These are phyloP conservation scores for Conoideocrella luteorostrata DNA, from an alignment of 2,329 filamentous ascomycete species.

Conservation along the genomic window DNA sequence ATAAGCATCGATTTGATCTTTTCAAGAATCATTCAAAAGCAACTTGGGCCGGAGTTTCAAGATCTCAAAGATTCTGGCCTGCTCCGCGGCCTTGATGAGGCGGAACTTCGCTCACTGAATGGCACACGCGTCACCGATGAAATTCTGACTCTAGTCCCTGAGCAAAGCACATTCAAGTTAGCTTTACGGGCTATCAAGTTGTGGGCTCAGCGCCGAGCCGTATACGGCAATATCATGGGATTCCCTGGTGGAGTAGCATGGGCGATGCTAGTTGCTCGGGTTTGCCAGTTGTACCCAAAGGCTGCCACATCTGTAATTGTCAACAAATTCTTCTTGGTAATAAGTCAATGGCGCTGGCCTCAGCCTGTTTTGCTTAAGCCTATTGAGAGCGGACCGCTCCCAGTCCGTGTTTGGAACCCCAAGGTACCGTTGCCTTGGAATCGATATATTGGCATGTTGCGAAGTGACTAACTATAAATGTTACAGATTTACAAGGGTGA, in stretches of 20 bases:
- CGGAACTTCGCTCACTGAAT: slow-evolving; percentile 82
- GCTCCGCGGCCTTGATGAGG: slow-evolving; percentile 78
- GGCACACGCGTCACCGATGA: slow-evolving; percentile 92
- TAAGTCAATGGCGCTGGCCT: slow-evolving; percentile 89
- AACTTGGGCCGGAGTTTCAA: slow-evolving; percentile 60
- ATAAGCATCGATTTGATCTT: slow-evolving; percentile 96
- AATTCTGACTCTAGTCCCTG: slow-evolving; percentile 81
- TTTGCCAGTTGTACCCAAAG: slow-evolving; percentile 93
- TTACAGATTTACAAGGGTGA: slow-evolving; percentile 69
- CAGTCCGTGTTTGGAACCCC: slow-evolving; percentile 91
- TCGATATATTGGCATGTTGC: neutral
- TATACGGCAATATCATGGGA: slow-evolving; percentile 94
- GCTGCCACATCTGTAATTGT: slow-evolving; percentile 85
- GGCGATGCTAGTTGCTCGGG: slow-evolving; percentile 93
- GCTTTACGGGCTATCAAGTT: slow-evolving; percentile 90
- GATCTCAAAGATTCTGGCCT: slow-evolving; percentile 78
- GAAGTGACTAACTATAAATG: slow-evolving; percentile 10
- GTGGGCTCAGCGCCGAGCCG: slow-evolving; percentile 87
- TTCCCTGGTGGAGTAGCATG: slow-evolving; percentile 96
- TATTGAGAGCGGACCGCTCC: slow-evolving; percentile 74
- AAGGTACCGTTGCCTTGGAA: slow-evolving; percentile 47
- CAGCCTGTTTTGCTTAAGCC: slow-evolving; percentile 85
- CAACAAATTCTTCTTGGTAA: slow-evolving; percentile 88
- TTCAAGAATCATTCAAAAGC: slow-evolving; percentile 63
- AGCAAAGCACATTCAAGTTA: slow-evolving; percentile 81